phyloP scores from a whole-genome alignment of 2,329 filamentous ascomycete species.

The Claviceps sorghi region DNA sequence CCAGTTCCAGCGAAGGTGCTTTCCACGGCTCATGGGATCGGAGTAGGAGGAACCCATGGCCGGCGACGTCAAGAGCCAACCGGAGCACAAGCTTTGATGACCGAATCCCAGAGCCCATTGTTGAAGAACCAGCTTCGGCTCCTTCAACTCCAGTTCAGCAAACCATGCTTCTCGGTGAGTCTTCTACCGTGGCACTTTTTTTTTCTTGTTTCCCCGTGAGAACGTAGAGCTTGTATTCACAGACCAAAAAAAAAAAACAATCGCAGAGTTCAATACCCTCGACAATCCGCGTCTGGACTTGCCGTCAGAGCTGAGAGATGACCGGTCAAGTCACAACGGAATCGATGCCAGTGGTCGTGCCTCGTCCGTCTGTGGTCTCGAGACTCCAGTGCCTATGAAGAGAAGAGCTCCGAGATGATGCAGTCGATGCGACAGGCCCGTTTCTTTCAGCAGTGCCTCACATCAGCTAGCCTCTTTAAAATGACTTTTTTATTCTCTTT shows the following conservation, averaged over 20 bases:
- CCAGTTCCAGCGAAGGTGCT: slow-evolving; percentile 3
- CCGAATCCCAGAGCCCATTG: slow-evolving; percentile 16
- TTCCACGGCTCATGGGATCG: slow-evolving; percentile 2
- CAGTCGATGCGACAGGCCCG: not conserved
- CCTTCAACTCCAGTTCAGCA: slow-evolving; percentile 10
- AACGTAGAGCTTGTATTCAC: not conserved
- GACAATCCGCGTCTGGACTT: not conserved
- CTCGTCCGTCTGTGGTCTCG: not conserved
- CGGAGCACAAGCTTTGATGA: slow-evolving; percentile 5
- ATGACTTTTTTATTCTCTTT: not conserved
- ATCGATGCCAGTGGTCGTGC: not conserved
- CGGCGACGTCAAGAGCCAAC: not conserved
- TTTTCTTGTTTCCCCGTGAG: not conserved
- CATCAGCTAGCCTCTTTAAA: not conserved
- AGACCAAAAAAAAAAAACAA: not conserved
- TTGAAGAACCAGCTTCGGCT: slow-evolving; percentile 20
- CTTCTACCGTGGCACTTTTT: not conserved
- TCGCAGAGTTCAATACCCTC: not conserved
- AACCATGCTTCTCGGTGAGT: slow-evolving; percentile 18
- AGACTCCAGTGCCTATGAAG: not conserved
- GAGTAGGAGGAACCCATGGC: not conserved
- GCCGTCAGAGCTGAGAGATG: not conserved
- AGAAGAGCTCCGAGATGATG: not conserved
- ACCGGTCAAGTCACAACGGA: not conserved
- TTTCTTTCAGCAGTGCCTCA: too few species aligned